Conservation (phyloP, 2,329 filamentous ascomycete genomes). For the Chaetothyriales sp. region DNA sequence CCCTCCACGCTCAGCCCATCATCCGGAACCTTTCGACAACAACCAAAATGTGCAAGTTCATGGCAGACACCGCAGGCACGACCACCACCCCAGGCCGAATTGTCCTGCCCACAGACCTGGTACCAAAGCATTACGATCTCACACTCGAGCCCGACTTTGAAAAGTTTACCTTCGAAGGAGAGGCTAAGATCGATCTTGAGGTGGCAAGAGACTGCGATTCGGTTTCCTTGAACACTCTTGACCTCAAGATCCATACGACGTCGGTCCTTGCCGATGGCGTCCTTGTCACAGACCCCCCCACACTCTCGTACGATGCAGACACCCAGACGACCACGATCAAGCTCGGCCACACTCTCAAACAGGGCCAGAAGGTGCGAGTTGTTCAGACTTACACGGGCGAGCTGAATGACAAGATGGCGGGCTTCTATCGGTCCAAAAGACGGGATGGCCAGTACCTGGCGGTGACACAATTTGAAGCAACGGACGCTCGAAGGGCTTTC, state of each 20-base stretch:
- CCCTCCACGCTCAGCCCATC: not conserved
- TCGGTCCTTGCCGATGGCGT: slow-evolving; percentile 49
- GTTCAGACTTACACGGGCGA: slow-evolving; percentile 63
- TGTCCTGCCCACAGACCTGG: slow-evolving; percentile 80
- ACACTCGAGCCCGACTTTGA: slow-evolving; percentile 83
- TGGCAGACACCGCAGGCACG: slow-evolving; percentile 13
- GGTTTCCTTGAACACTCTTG: slow-evolving; percentile 74
- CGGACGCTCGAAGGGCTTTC: slow-evolving; percentile 81
- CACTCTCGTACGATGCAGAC: slow-evolving; percentile 59
- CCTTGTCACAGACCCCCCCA: slow-evolving; percentile 45
- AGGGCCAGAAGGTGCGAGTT: slow-evolving; percentile 62
- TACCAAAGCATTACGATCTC: slow-evolving; percentile 81
- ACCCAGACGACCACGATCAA: slow-evolving; percentile 69
- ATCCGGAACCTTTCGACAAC: not conserved
- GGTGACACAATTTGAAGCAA: slow-evolving; percentile 91
- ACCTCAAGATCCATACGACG: slow-evolving; percentile 66
- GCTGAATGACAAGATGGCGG: slow-evolving; percentile 90
- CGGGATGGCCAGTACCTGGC: slow-evolving; percentile 68
- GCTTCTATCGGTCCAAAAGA: slow-evolving; percentile 90
- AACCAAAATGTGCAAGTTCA: slow-evolving; percentile 15
- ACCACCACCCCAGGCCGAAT: slow-evolving; percentile 38
- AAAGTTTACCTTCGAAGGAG: slow-evolving; percentile 74
- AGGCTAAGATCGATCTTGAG: slow-evolving; percentile 72
- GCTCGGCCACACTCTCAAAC: slow-evolving; percentile 57
- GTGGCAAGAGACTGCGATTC: slow-evolving; percentile 71